These are phyloP conservation scores for Aureobasidium sp. DNA, from an alignment of 2,329 filamentous ascomycete genomes.

Conservation along the genomic window DNA sequence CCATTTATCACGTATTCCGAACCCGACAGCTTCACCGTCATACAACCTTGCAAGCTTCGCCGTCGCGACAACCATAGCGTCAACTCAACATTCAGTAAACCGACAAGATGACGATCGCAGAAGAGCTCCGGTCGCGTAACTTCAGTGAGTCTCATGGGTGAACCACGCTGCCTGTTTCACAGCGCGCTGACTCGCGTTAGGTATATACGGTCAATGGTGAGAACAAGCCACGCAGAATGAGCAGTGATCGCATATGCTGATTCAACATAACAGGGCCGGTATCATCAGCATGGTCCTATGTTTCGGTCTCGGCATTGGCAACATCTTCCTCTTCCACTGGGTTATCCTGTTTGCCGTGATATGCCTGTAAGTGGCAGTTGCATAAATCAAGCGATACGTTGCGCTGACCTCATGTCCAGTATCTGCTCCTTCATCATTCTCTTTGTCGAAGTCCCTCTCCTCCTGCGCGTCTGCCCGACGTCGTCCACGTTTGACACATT, in stretches of 20 bases:
- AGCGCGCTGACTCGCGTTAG: constrained; percentile 27
- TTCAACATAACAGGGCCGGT: constrained; percentile 34
- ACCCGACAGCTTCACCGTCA: constrained; percentile 5
- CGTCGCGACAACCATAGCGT: background rate
- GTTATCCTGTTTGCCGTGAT: constrained; percentile 53
- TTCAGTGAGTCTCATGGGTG: constrained; percentile 45
- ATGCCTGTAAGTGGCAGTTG: constrained; percentile 37
- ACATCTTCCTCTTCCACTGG: constrained; percentile 54
- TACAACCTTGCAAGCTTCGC: background rate
- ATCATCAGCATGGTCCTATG: constrained; percentile 56
- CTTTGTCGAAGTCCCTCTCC: constrained; percentile 69
- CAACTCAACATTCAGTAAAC: background rate
- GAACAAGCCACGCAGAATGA: constrained; percentile 21
- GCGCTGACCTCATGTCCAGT: constrained; percentile 22
- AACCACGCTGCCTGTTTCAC: constrained; percentile 9
- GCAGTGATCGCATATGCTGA: constrained; percentile 16
- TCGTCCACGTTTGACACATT: constrained; percentile 79
- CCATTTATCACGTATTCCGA: background rate
- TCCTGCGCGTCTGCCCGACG: constrained; percentile 95
- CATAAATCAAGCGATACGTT: background rate
- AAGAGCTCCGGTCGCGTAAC: constrained; percentile 57
- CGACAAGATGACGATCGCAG: constrained; percentile 47
- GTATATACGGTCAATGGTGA: constrained; percentile 62
- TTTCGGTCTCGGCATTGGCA: constrained; percentile 59
- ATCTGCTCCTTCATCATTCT: constrained; percentile 41